Percentiles rank a stretch among this genome's conserved stretches.
Evolutionary conservation across 163 green algal genomes (phyloP).

Genomic region (Volvox carteri): DNA sequence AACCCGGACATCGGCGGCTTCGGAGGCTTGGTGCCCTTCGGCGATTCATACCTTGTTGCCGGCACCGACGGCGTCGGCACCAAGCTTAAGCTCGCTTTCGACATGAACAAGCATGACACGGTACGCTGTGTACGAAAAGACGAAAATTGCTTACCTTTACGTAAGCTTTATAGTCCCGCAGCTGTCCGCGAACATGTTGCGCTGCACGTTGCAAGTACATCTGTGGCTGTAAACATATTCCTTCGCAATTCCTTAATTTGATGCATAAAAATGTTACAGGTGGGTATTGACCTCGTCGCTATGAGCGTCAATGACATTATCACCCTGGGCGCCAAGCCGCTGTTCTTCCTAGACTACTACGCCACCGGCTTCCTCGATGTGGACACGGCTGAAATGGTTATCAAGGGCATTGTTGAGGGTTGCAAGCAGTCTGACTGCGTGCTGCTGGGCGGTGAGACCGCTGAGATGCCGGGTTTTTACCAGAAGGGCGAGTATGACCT

Average conservation of each 20-base stretch:
- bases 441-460: constrained; percentile 96
- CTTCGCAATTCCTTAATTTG: too few species aligned
- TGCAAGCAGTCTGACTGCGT: constrained; percentile 92
- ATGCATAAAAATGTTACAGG: too few species aligned
- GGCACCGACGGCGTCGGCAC: constrained; percentile 98
- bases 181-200: background rate
- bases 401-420: constrained; percentile 97
- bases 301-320: constrained; percentile 99
- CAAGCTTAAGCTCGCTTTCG: constrained; percentile 99
- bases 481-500: constrained; percentile 97
- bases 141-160: background rate
- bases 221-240: too few species aligned
- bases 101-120: constrained; percentile 97
- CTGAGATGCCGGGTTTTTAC: constrained; percentile 99
- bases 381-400: constrained; percentile 92
- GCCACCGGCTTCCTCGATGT: constrained; percentile 96
- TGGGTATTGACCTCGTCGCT: constrained; percentile 97
- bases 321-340: constrained; percentile 92
- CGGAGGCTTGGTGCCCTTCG: constrained; percentile 95
- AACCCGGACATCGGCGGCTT: constrained; percentile 97
- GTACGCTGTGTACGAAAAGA: constrained; percentile 73
- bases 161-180: background rate
- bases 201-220: background rate
- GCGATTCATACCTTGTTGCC: constrained; percentile 96
- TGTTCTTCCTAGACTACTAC: constrained; percentile 99